Percentiles rank a stretch among this genome's conserved stretches.
phyloP scores from a whole-genome alignment of 1,284 basidiomycete genomes.

The Polyporus tsugae region DNA sequence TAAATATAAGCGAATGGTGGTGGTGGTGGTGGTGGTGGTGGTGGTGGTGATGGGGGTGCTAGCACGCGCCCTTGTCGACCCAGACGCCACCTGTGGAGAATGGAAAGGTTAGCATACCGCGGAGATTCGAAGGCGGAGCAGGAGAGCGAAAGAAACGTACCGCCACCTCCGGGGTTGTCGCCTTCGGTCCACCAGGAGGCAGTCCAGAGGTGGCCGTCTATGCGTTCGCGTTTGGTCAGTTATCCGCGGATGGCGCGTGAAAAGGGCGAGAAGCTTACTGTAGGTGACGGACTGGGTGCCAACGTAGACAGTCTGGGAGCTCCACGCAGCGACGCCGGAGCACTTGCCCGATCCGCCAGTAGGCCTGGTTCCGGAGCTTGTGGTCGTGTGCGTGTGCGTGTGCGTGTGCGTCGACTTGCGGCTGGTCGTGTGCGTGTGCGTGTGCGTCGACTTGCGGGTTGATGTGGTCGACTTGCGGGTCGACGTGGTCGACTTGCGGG shows the following conservation, averaged over 20 bases:
- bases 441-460: constrained; percentile 29
- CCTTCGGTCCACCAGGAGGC: constrained; percentile 71
- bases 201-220: constrained; percentile 65
- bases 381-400: no score
- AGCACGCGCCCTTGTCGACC: constrained; percentile 64
- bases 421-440: no score
- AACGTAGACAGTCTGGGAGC: constrained; percentile 52
- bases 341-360: constrained; percentile 51
- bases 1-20: background rate
- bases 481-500: constrained; percentile 27
- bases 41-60: constrained; percentile 12
- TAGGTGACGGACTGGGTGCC: constrained; percentile 59
- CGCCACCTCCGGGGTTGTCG: constrained; percentile 60
- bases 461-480: constrained; percentile 29
- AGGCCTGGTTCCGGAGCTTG: constrained; percentile 30
- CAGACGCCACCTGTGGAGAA: constrained; percentile 54
- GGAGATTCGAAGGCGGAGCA: background rate
- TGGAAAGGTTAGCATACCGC: background rate
- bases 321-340: constrained; percentile 53
- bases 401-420: no score
- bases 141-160: constrained; percentile 31
- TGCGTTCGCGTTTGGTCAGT: constrained; percentile 20
- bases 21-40: background rate
- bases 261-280: constrained; percentile 45
- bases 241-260: constrained; percentile 9